Evolutionary conservation across 352 stramenopile genomes (phyloP), one percentile per base, ranked within the genome.

Genomic region (Plasmopara viticola): DNA sequence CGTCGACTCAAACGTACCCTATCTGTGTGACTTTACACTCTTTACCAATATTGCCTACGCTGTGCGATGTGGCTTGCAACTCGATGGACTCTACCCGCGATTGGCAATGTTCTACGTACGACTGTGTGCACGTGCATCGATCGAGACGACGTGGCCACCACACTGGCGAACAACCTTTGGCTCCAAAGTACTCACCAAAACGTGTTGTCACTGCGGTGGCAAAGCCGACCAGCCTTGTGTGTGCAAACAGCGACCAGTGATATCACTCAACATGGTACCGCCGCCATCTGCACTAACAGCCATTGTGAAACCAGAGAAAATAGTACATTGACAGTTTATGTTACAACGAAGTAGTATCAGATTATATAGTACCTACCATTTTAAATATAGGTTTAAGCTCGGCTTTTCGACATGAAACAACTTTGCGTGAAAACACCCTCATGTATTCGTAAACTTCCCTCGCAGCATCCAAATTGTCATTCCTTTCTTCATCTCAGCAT

Each of bases 41-140:
- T 92, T 92, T 56, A 89, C 77, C 37, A 92, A 92, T 64, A 56
- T 92, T n/a, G 82, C 82, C 6, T 92, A 92, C 59, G 82, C 82
- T 17, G 82, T 92, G 42, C 75, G 82, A n/a, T 92, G 82, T 67
- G 82, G 82, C 4, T 55, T 92, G 33, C 82, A 90, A 48, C 74
- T 92, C 41, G 82, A 92, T 30, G 82, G 79, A 14, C 66, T 92
- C 0, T 92, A 90, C 54, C 82, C 82, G 38, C 72, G 77, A 6
- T 60, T 92, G 41, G 82, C 82, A 15, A 85, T 78, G 65, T 86
- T 89, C 29, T 92, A 92, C 63, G 66, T 86, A 49, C 77, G 77
- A 1, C 56, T 92, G 47, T 88, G 82, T 50, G 73, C 71, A 13
- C 77, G 78, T 3, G 57, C 68, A 44, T 89, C 77, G 50, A 79